Evolutionary conservation across 1,284 basidiomycete genomes (phyloP).

Genomic region (Peniophora sp.): DNA sequence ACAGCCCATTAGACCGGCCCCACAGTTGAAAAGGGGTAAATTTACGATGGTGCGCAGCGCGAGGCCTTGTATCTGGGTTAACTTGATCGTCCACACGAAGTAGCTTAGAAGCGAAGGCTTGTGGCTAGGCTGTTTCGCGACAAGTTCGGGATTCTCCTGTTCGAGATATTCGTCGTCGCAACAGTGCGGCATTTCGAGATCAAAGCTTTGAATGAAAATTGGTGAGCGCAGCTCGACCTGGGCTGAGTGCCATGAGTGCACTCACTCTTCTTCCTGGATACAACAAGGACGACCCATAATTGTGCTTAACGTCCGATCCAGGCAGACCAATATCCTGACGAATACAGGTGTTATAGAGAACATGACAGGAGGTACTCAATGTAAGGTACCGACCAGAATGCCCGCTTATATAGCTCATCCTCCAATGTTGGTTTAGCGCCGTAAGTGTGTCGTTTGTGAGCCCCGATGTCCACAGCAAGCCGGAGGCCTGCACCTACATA

Average conservation of each 20-base stretch:
- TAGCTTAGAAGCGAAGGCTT: conserved; percentile 25
- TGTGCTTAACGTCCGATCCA: conserved; percentile 30
- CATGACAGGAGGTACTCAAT: neutral
- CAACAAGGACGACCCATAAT: conserved; percentile 41
- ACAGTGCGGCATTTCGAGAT: conserved; percentile 38
- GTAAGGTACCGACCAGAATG: conserved; percentile 32
- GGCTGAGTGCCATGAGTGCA: neutral
- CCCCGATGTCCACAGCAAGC: conserved; percentile 28
- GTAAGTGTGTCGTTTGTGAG: conserved; percentile 21
- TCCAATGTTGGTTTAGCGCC: conserved; percentile 16
- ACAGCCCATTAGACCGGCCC: neutral
- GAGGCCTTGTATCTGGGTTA: conserved; percentile 37
- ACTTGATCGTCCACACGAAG: conserved; percentile 34
- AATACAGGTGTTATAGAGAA: neutral
- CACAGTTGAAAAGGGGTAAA: neutral
- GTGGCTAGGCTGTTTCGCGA: conserved; percentile 25
- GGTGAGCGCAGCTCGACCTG: no score
- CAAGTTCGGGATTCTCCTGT: conserved; percentile 20
- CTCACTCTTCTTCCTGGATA: conserved; percentile 41
- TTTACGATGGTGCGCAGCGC: conserved; percentile 36
- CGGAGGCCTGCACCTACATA: conserved; percentile 35
- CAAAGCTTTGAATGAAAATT: conserved; percentile 23
- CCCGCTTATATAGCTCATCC: conserved; percentile 41
- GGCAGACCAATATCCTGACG: conserved; percentile 19
- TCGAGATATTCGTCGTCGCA: conserved; percentile 46